Conservation (phyloP, 495 filamentous ascomycete genomes). For the Daldinia loculata region DNA sequence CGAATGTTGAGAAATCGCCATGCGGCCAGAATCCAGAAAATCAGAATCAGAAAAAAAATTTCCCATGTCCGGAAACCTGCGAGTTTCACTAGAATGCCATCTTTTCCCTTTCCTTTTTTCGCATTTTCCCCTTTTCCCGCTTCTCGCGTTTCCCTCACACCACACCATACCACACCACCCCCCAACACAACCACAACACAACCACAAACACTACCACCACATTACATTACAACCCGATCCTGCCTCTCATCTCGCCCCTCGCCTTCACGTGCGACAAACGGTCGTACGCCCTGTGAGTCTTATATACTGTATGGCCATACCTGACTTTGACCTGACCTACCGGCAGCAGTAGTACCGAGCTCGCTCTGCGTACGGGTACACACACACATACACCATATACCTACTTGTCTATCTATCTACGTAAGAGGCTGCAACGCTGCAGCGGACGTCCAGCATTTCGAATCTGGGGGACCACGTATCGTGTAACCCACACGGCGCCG, state of each 20-base stretch:
- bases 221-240: too few relatives aligned
- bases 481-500: slow-evolving; percentile 30
- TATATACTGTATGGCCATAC: background rate
- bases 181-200: too few relatives aligned
- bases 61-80: background rate
- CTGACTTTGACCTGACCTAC: background rate
- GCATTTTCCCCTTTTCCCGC: slow-evolving; percentile 5
- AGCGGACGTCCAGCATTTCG: too few relatives aligned
- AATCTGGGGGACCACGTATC: slow-evolving; percentile 15
- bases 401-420: background rate
- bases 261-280: background rate
- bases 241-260: too few relatives aligned
- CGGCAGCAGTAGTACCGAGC: background rate
- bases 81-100: slow-evolving; percentile 34
- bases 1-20: slow-evolving; percentile 11
- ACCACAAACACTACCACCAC: too few relatives aligned
- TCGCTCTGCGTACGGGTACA: background rate
- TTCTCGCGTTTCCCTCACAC: background rate
- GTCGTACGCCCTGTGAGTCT: background rate
- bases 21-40: slow-evolving; percentile 1
- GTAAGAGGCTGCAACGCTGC: background rate
- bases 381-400: background rate
- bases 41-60: too few relatives aligned
- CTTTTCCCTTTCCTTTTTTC: background rate
- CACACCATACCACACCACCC: too few relatives aligned